Evolutionary conservation across 441 rosid genomes (phyloP), one percentile per base, ranked within the genome.

Genomic region (Aleurites moluccanus): DNA sequence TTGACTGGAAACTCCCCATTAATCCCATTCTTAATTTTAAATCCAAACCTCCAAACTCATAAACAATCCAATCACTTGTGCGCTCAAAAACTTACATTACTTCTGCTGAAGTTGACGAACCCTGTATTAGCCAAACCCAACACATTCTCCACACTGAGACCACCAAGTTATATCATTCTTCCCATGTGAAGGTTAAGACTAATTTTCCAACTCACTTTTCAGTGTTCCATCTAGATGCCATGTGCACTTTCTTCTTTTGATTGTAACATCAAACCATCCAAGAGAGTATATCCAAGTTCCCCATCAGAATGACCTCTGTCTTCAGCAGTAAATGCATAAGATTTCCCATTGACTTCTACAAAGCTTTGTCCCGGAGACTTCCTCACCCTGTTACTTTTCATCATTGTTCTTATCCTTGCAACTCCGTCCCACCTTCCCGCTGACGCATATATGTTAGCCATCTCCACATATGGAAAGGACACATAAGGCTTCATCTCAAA

Each of bases 391-490:
- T 77, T 86, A 73, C 49, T 55, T 80, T 85, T 86, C 93, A 90
- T 90, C 88, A 84, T 72, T 0, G 78, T 81, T 77, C 95, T 80
- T 60, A 87, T 81, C 77, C 64, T 86, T 20, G 87, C 85, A 62
- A 86, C 84, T 27, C 81, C 82, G 52, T 86, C 87, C 95, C 95
- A 89, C 76, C 74, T 84, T 74, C 87, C 89, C 55, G 76, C 79
- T 42, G 82, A 80, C 40, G 94, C 94, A 76, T 90, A 90, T 73
- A 90, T 79, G 72, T 88, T 90, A 16, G 91, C 86, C 90, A 88
- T 77, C 72, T 83, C 92, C 52, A 88, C 88, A 52, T 88, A 88
- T 25, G 91, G 79, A 42, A 84, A 86, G 40, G 92, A 88, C 47
- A 20, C 64, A 6, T 72, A 73, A 15, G 94, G 87, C 60, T 87